Conservation (phyloP, 2,329 filamentous ascomycete genomes). For the Neoarthrinium moseri region DNA sequence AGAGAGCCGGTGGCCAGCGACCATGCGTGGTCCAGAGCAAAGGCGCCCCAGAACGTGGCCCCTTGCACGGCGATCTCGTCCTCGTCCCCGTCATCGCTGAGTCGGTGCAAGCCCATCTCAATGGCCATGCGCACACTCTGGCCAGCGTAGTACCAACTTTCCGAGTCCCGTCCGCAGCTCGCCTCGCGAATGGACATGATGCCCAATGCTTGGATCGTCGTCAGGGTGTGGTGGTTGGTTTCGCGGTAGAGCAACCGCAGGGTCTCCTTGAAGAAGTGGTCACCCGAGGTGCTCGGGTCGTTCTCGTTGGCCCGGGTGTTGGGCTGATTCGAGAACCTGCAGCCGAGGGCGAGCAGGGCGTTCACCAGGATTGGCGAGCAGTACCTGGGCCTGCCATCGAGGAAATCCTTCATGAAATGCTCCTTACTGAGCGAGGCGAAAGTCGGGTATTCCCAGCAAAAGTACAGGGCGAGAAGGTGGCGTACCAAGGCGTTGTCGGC, state of each 20-base stretch:
- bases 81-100: conserved; percentile 46
- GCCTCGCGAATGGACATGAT: conserved; percentile 76
- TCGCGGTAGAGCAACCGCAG: conserved; percentile 59
- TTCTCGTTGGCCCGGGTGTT: conserved; percentile 61
- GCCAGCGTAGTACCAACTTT: conserved; percentile 71
- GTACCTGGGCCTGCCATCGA: conserved; percentile 58
- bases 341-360: conserved; percentile 63
- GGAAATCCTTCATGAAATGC: conserved; percentile 67
- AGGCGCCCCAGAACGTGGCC: conserved; percentile 62
- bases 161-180: conserved; percentile 69
- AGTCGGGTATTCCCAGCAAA: conserved; percentile 75
- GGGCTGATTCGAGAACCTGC: conserved; percentile 65
- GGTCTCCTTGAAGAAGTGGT: conserved; percentile 73
- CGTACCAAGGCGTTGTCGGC: conserved; percentile 57
- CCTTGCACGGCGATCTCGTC: conserved; percentile 58
- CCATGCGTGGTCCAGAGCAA: conserved; percentile 64
- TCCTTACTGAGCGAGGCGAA: conserved; percentile 72
- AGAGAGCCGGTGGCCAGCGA: conserved; percentile 62
- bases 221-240: conserved; percentile 59
- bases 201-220: conserved; percentile 72
- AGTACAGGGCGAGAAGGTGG: conserved; percentile 66
- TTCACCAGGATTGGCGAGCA: conserved; percentile 69
- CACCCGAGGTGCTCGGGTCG: conserved; percentile 65
- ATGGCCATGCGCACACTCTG: conserved; percentile 71
- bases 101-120: conserved; percentile 67